These are phyloP conservation scores for Nitzschia palea DNA, from an alignment of 108 stramenopile genomes.

Conservation along the genomic window DNA sequence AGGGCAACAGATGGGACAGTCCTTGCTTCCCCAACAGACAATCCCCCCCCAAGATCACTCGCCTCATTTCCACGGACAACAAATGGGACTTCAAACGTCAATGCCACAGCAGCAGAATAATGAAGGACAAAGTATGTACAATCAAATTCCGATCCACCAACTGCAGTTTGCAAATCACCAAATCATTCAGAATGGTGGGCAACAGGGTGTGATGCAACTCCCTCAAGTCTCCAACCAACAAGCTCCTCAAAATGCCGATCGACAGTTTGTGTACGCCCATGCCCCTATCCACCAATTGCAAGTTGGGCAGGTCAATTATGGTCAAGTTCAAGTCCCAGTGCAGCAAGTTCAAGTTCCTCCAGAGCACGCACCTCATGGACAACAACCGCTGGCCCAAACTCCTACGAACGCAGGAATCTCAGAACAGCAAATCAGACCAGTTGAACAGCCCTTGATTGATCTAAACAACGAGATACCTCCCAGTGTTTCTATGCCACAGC, in stretches of 20 bases:
- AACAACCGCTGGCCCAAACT: not conserved
- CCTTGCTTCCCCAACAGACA: conserved; percentile 12
- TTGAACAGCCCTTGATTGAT: no score
- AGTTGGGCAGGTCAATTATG: no score
- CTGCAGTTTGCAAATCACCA: not conserved
- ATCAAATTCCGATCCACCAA: not conserved
- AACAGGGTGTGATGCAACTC: conserved; percentile 2
- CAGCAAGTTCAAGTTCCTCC: not conserved
- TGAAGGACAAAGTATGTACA: conserved; percentile 5
- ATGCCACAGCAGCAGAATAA: conserved; percentile 11
- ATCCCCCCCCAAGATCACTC: conserved; percentile 20
- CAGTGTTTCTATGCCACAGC: no score
- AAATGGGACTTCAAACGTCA: not conserved
- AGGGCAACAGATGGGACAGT: conserved; percentile 15
- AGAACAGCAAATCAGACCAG: no score
- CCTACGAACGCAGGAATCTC: not conserved
- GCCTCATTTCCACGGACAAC: conserved; percentile 5
- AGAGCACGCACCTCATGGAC: not conserved
- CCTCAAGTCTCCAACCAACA: conserved; percentile 2
- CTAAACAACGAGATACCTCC: no score
- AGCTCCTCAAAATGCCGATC: not conserved
- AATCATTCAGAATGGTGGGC: not conserved
- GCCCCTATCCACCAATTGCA: no score
- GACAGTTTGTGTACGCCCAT: no score
- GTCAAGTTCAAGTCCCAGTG: no score